Evolutionary conservation across 2,329 filamentous ascomycete genomes (phyloP).

Genomic region (Trichoderma semiorbis): DNA sequence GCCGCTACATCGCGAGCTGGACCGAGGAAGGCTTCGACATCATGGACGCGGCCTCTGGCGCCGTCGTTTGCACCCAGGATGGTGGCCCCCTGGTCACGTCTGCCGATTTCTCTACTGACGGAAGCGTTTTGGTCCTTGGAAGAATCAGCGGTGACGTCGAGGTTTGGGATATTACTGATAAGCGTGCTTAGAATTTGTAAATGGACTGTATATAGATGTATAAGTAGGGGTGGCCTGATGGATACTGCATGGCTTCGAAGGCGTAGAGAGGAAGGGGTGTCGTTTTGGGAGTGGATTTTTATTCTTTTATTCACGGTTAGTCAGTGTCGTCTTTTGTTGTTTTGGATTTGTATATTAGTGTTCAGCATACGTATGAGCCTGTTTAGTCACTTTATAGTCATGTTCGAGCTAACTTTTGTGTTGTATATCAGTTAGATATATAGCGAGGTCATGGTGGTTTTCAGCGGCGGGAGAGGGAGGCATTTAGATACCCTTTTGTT

Average conservation of each 20-base stretch:
- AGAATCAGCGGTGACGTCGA: conserved; percentile 35
- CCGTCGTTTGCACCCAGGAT: conserved; percentile 28
- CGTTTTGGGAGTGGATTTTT: background rate
- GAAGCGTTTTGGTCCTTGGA: conserved; percentile 32
- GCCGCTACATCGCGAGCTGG: conserved; percentile 36
- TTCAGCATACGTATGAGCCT: background rate
- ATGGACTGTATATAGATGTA: background rate
- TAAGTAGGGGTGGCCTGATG: background rate
- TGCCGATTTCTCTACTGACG: conserved; percentile 35
- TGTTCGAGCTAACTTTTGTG: background rate
- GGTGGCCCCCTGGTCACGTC: conserved; percentile 32
- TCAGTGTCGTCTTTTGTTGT: background rate
- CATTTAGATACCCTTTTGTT: background rate
- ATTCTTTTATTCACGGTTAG: background rate
- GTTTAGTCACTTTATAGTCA: background rate
- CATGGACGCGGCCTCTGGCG: conserved; percentile 36
- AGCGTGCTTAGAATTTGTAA: background rate
- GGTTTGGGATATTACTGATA: conserved; percentile 31
- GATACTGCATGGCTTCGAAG: background rate
- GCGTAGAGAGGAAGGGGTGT: background rate
- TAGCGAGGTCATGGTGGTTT: background rate
- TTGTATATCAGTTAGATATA: background rate
- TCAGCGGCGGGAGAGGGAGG: background rate
- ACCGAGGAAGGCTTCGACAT: conserved; percentile 42
- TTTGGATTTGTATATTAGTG: background rate